A percentile compares a stretch with the other conserved stretches of the same genome.
phyloP scores from a whole-genome alignment of 305 asterid genomes.

The Fraxinus dipetala region DNA sequence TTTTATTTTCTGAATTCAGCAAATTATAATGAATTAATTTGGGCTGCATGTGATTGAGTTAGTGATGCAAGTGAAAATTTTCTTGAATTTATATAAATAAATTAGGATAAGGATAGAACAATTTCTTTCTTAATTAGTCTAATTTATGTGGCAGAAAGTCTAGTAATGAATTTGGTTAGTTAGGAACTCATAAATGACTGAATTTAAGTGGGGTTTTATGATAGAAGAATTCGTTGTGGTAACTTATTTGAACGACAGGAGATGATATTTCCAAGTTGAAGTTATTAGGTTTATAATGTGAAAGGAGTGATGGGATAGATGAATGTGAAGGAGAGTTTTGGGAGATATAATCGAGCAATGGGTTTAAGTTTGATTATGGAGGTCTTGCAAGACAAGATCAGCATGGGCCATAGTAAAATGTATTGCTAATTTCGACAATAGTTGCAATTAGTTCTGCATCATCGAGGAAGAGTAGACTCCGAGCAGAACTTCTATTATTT shows the following conservation, averaged over 20 bases:
- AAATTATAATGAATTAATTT: conserved; percentile 8
- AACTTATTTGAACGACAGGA: neutral
- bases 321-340: neutral
- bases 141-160: neutral
- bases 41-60: neutral
- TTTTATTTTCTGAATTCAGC: conserved; percentile 7
- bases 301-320: neutral
- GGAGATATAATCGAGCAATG: neutral
- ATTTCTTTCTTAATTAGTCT: conserved; percentile 8
- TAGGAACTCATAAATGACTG: neutral
- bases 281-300: neutral
- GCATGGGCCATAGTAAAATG: neutral
- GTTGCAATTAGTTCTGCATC: neutral
- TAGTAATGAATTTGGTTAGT: neutral
- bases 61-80: conserved; percentile 6
- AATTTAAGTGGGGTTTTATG: neutral
- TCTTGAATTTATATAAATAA: neutral
- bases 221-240: neutral
- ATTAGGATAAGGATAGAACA: neutral
- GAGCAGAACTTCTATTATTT: neutral
- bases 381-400: neutral
- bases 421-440: neutral
- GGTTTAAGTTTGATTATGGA: neutral
- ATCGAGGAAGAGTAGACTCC: neutral
- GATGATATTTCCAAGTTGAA: neutral